These are phyloP conservation scores for Dothiorella sarmentorum DNA, from an alignment of 2,329 filamentous ascomycete species.

Conservation along the genomic window DNA sequence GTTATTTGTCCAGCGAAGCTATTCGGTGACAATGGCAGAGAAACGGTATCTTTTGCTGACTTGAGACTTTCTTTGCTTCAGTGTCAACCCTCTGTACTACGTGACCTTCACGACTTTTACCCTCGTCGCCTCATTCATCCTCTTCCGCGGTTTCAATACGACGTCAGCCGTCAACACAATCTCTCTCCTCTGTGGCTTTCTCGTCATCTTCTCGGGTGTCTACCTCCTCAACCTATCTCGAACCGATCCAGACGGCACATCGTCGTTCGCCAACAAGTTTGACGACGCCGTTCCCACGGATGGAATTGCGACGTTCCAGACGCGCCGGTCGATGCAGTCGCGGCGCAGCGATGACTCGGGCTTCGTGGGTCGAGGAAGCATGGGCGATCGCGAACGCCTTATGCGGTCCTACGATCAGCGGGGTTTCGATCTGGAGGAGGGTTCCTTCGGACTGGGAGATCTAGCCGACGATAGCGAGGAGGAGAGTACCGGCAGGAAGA, in stretches of 20 bases:
- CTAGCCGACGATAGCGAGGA: conserved; percentile 65
- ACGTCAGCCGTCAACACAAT: conserved; percentile 87
- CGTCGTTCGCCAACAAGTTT: conserved; percentile 50
- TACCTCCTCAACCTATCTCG: conserved; percentile 96
- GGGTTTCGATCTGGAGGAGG: conserved; percentile 41
- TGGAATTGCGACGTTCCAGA: conserved; percentile 83
- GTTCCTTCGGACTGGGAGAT: conserved; percentile 71
- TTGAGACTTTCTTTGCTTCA: conserved; percentile 36
- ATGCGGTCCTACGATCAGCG: conserved; percentile 69
- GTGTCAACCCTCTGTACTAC: conserved; percentile 94
- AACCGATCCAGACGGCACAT: conserved; percentile 77
- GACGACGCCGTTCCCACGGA: conserved; percentile 86
- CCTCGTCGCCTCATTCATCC: conserved; percentile 89
- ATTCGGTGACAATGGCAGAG: background rate
- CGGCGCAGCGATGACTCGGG: conserved; percentile 62
- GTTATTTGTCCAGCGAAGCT: conserved; percentile 30
- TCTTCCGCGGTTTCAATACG: conserved; percentile 95
- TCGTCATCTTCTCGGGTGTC: conserved; percentile 91
- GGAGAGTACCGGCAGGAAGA: conserved; percentile 27
- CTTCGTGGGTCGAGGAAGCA: conserved; percentile 45
- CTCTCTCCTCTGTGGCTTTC: conserved; percentile 86
- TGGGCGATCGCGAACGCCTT: conserved; percentile 70
- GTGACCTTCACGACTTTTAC: conserved; percentile 96
- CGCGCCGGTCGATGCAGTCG: conserved; percentile 88
- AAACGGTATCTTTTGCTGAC: conserved; percentile 8